Evolutionary conservation across 202 grass and related monocot genomes (phyloP), one percentile per base, ranked within the genome.

Genomic region (Dendrocalamus latiflorus): DNA sequence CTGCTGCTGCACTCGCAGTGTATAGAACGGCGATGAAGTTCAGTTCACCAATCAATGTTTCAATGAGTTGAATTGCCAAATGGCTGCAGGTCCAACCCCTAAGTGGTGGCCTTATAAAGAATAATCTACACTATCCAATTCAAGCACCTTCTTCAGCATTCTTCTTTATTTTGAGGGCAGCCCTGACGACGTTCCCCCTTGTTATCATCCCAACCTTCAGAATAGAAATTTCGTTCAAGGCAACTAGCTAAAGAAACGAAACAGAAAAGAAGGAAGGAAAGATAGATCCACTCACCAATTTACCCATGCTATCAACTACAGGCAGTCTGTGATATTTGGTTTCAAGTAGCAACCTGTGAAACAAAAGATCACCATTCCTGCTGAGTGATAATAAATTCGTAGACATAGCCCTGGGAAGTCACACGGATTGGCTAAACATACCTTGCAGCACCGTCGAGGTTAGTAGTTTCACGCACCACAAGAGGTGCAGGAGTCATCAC

Each of bases 161-260:
- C 34, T 83, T 92, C 65, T 98, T 95, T 42, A 98, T 90, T 72
- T 88, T 45, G 37, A 98, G 92, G 43, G 93, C 95, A 36, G 89
- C 95, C 81, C 87, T 90, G 62, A 98, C 93, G 0, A 95, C 89
- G 20, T 85, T 95, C 74, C 93, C 95, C 83, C 95, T 93, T 84
- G 95, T 98, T 72, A 98, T 93, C 60, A 98, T 95, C 45, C 93
- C 95, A 57, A 93, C 93, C 93, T 95, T 75, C 24, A 89, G 79
- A 81, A 82, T 8, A 74, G 65, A 80, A 72, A 54, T 42, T 74
- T 37, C 8, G 13, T 33, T 59, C 33, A 75, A 28, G 42, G 43
- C 43, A 69, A 26, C 56, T 12, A 47, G 42, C 55, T 77, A 69
- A 66, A 12, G 36, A 76, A 77, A 63, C 10, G 43, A 72, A 69